These are phyloP conservation scores for Ailanthus altissimus DNA, from an alignment of 345 rosid species.

Conservation along the genomic window DNA sequence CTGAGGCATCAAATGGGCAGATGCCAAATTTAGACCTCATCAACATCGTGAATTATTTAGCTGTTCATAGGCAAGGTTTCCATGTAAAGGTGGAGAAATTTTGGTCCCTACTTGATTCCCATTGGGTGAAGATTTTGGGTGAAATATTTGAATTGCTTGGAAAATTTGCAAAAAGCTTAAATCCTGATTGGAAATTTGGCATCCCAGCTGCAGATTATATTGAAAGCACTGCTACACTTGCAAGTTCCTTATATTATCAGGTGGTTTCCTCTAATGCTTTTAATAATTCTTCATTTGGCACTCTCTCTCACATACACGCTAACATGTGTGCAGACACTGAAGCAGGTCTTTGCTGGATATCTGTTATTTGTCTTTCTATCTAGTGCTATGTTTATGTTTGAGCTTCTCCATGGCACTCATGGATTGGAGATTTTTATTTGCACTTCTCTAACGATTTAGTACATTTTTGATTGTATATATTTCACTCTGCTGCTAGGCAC, in stretches of 20 bases:
- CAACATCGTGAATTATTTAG: conserved; percentile 85
- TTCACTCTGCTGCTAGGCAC: conserved; percentile 53
- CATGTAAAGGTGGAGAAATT: conserved; percentile 70
- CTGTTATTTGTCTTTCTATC: neutral
- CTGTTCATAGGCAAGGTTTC: conserved; percentile 87
- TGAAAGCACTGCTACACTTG: conserved; percentile 84
- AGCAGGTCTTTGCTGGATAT: neutral
- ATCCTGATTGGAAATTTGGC: conserved; percentile 76
- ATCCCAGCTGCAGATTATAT: conserved; percentile 76
- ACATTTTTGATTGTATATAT: conserved; percentile 17
- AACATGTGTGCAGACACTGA: neutral
- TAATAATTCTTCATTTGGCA: conserved; percentile 4
- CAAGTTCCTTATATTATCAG: conserved; percentile 88
- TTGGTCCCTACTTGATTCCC: conserved; percentile 54
- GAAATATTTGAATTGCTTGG: conserved; percentile 63
- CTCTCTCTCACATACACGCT: neutral
- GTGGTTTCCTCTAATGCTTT: conserved; percentile 32
- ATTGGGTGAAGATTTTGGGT: conserved; percentile 61
- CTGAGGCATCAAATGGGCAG: conserved; percentile 98
- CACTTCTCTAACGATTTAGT: neutral
- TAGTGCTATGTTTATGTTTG: neutral
- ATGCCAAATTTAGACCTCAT: conserved; percentile 97
- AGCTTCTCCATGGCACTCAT: neutral
- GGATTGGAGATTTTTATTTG: neutral
- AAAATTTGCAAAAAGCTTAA: conserved; percentile 52